Percentiles rank a stretch among this genome's conserved stretches.
Conservation (phyloP, 495 filamentous ascomycete genomes). For the Niebla homalea region DNA sequence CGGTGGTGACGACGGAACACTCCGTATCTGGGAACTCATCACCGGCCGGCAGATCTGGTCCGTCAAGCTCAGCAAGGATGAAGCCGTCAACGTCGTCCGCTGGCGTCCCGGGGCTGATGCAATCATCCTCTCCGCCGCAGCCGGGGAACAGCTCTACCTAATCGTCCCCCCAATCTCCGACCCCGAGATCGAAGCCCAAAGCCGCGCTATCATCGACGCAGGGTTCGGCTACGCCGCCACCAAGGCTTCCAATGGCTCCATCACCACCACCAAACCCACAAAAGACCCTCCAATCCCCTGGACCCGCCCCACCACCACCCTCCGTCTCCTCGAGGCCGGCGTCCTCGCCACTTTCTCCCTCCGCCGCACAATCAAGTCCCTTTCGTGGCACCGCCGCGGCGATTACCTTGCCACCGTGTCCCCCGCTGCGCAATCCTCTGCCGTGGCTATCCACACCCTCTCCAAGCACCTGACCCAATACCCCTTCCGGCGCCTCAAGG, state of each 20-base stretch:
- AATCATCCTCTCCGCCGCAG: conserved; percentile 67
- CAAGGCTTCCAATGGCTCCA: conserved; percentile 28
- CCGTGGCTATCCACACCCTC: conserved; percentile 91
- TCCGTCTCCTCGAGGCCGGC: conserved; percentile 57
- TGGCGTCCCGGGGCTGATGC: conserved; percentile 81
- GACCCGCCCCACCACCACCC: conserved; percentile 60
- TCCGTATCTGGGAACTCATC: conserved; percentile 78
- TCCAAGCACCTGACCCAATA: conserved; percentile 89
- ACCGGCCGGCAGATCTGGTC: conserved; percentile 84
- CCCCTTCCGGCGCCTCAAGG: conserved; percentile 60
- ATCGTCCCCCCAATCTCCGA: conserved; percentile 60
- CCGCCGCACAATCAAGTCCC: conserved; percentile 72
- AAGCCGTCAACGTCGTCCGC: conserved; percentile 72
- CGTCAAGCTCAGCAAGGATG: conserved; percentile 61
- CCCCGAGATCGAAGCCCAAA: conserved; percentile 58
- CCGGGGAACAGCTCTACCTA: conserved; percentile 74
- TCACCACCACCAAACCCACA: conserved; percentile 40
- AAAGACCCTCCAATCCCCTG: conserved; percentile 70
- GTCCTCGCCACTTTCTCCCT: conserved; percentile 67
- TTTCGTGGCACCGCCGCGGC: conserved; percentile 86
- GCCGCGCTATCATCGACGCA: conserved; percentile 62
- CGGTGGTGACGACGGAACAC: conserved; percentile 88
- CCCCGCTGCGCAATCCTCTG: conserved; percentile 57
- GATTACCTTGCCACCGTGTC: conserved; percentile 92
- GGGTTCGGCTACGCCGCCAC: conserved; percentile 84